These are phyloP conservation scores for Gossypium laxum DNA, from an alignment of 441 rosid species.

Conservation along the genomic window DNA sequence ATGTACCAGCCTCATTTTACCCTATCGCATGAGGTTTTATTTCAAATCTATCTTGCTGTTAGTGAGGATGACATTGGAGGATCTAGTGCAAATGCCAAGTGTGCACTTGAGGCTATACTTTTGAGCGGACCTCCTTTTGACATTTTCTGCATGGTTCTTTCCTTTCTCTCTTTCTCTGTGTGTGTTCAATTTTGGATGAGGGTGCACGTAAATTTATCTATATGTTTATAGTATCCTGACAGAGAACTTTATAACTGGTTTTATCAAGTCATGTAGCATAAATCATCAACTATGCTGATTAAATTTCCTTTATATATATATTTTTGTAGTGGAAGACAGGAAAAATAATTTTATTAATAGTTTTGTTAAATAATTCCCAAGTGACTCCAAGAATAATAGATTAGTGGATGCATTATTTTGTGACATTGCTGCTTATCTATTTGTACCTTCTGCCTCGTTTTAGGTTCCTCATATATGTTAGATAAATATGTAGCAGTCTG, in stretches of 20 bases:
- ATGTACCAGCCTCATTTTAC: slow-evolving; percentile 67
- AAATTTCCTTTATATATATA: background rate
- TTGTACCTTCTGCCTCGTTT: background rate
- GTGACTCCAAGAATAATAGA: background rate
- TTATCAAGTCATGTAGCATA: background rate
- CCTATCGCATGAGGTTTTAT: slow-evolving; percentile 49
- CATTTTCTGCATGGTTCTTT: slow-evolving; percentile 45
- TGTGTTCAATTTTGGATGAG: background rate
- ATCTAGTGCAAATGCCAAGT: slow-evolving; percentile 33
- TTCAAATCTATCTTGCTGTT: slow-evolving; percentile 46
- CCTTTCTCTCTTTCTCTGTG: background rate
- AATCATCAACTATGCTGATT: background rate
- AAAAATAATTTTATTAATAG: background rate
- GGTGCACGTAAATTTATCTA: background rate
- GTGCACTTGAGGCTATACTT: slow-evolving; percentile 53
- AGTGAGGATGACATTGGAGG: slow-evolving; percentile 23
- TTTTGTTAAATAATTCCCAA: background rate
- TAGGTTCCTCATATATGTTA: background rate
- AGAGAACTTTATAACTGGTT: background rate
- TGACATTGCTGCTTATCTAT: background rate
- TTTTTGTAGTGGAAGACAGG: background rate
- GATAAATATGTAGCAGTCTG: background rate
- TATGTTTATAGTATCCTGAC: background rate
- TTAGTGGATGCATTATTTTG: background rate
- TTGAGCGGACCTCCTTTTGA: slow-evolving; percentile 61